Conservation (phyloP, 1,284 basidiomycete genomes). For the Omphalotus olearius region DNA sequence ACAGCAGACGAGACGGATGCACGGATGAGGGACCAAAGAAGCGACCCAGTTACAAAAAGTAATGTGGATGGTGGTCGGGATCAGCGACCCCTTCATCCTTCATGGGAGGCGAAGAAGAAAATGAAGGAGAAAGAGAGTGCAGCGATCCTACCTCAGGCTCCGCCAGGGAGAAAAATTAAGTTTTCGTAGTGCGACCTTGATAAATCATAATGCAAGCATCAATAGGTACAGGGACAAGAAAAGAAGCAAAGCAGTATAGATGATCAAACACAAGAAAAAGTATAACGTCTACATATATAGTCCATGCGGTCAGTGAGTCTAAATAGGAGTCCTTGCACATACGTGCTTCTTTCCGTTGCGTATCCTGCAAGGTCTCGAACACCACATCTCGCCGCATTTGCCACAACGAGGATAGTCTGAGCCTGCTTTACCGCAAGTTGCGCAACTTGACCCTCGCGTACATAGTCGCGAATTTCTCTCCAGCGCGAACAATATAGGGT, state of each 20-base stretch:
- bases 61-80: background rate
- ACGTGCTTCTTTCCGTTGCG: slow-evolving; percentile 46
- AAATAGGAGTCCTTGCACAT: slow-evolving; percentile 23
- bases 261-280: background rate
- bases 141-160: slow-evolving; percentile 44
- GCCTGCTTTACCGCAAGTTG: slow-evolving; percentile 53
- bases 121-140: slow-evolving; percentile 59
- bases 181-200: slow-evolving; percentile 36
- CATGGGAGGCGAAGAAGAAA: slow-evolving; percentile 88
- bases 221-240: background rate
- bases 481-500: slow-evolving; percentile 48
- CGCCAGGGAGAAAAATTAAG: slow-evolving; percentile 66
- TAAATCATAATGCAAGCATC: background rate
- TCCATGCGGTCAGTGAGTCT: background rate
- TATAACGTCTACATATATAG: background rate
- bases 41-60: background rate
- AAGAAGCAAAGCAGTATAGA: background rate
- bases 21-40: slow-evolving; percentile 20
- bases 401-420: slow-evolving; percentile 62
- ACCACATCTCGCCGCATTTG: slow-evolving; percentile 63
- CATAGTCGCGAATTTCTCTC: slow-evolving; percentile 56
- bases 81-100: slow-evolving; percentile 66
- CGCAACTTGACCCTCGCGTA: slow-evolving; percentile 36
- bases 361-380: slow-evolving; percentile 62
- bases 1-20: background rate